Evolutionary conservation across 2,329 filamentous ascomycete genomes (phyloP), one percentile per base, ranked within the genome.

Genomic region (Phyllosticta citriasiana): DNA sequence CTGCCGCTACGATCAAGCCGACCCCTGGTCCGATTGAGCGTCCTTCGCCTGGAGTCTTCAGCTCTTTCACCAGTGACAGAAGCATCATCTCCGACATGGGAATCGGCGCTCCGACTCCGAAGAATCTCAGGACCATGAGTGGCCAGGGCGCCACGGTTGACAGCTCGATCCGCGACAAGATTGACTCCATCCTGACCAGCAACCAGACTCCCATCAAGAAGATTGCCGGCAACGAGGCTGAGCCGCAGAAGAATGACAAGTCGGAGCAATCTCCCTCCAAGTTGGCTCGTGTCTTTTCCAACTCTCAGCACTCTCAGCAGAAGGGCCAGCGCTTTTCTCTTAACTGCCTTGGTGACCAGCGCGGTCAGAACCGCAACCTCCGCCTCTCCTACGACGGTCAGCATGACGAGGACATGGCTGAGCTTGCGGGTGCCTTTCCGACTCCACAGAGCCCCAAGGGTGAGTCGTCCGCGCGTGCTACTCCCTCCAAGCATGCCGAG

Each of bases 371-470:
- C 56, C 60, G 60, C 57, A 64, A 69, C 58, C 67, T 67, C 57
- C 62, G 72, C 53, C 71, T 69, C 64, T 70, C 71, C 24, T 65
- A 73, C 56, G 73, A 75, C 61, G 73, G 73, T 40, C 35, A 70
- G 73, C 8, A 71, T 73, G 70, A 40, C 33, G 73, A 75, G 54
- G 73, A 75, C 53, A 61, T 74, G 35, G 67, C 67, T 33, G 72
- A 70, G 14, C 62, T 74, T 61, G 63, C 69, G 19, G 55, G 58
- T 19, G 16, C 51, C 14, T 40, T 40, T 66, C 64, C 14, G 57
- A 63, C 6, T 30, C 66, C 55, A 63, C 65, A 33, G 65, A 62
- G 55, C 19, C 27, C 22, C 40, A 59, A 68, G 12, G 64, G 26
- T 59, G 59, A 16, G 25, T 40, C 22, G 59, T 63, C 35, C 5